A percentile compares a stretch with the other conserved stretches of the same genome.
Evolutionary conservation across 768 basidiomycete species (phyloP).

Genomic region (Pleurotus tuber-regium): DNA sequence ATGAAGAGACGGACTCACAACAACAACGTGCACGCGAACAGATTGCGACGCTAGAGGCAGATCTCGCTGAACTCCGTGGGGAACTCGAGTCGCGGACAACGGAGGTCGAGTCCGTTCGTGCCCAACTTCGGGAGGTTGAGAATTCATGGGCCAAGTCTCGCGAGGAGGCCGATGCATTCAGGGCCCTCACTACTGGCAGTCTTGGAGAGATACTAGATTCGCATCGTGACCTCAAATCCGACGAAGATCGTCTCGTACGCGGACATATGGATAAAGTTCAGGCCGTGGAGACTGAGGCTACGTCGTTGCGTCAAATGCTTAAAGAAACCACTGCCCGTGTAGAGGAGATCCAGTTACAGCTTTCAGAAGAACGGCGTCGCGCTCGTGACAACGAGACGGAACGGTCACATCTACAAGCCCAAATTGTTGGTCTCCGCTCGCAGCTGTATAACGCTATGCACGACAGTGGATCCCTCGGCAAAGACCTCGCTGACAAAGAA

Average conservation of each 20-base stretch:
- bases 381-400: conserved; percentile 64
- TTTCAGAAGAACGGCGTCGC: conserved; percentile 66
- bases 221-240: conserved; percentile 80
- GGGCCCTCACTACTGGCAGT: conserved; percentile 81
- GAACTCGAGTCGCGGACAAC: conserved; percentile 76
- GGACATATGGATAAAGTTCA: conserved; percentile 82
- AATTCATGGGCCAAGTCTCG: conserved; percentile 90
- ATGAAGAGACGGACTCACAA: conserved; percentile 75
- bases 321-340: conserved; percentile 71
- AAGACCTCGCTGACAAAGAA: conserved; percentile 69
- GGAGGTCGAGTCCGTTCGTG: conserved; percentile 70
- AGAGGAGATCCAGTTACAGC: conserved; percentile 64
- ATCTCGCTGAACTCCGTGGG: conserved; percentile 73
- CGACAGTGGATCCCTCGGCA: conserved; percentile 67
- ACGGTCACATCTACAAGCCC: conserved; percentile 62
- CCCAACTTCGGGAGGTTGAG: conserved; percentile 75
- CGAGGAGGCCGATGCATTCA: conserved; percentile 89
- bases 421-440: conserved; percentile 69
- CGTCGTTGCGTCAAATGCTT: conserved; percentile 75
- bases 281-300: conserved; percentile 75
- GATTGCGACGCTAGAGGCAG: conserved; percentile 67
- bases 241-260: conserved; percentile 73
- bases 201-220: conserved; percentile 86
- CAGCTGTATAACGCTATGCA: conserved; percentile 68
- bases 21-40: conserved; percentile 70